Conservation (phyloP, 176 grass and related monocot species). For the Chrysopogon serrulatus region DNA sequence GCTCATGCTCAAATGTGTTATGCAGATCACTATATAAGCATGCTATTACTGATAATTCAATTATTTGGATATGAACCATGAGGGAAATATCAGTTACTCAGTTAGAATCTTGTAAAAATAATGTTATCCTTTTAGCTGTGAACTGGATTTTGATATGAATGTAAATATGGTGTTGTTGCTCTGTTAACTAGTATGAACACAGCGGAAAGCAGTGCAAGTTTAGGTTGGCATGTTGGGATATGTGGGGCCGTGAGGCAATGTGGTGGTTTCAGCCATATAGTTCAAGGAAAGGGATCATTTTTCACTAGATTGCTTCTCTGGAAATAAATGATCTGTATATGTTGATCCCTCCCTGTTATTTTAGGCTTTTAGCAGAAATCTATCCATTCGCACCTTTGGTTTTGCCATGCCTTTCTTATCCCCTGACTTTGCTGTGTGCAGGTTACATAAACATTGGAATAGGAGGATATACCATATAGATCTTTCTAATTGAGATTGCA, state of each 20-base stretch:
- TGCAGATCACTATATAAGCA: neutral
- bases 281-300: neutral
- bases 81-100: neutral
- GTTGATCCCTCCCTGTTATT: neutral
- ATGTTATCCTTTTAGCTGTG: neutral
- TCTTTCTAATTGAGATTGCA: neutral
- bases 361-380: neutral
- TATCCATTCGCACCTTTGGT: neutral
- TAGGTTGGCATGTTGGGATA: neutral
- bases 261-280: neutral
- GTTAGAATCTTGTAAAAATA: neutral
- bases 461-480: neutral
- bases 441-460: constrained; percentile 1
- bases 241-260: neutral
- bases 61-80: neutral
- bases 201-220: neutral
- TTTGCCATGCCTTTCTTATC: neutral
- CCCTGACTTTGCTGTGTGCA: neutral
- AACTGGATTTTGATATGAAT: neutral
- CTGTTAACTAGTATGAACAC: neutral
- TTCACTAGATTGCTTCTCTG: neutral
- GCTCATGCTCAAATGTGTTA: neutral
- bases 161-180: neutral
- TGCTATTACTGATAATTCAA: neutral
- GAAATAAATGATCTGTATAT: neutral